phyloP scores from a whole-genome alignment of 495 filamentous ascomycete species.

The Penicillium ucsense region DNA sequence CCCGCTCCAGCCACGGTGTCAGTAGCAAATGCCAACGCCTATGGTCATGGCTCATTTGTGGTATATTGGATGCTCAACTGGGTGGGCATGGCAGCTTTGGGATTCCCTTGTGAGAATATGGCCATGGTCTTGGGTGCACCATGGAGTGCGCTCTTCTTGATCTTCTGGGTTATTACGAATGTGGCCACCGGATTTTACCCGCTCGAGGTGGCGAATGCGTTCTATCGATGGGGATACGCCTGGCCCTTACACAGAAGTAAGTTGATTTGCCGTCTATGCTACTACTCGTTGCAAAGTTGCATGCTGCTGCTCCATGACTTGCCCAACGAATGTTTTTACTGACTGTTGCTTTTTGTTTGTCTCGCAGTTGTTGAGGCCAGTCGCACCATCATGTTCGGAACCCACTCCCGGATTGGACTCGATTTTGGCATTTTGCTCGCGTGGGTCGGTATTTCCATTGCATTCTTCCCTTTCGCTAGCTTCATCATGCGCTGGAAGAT shows the following conservation, averaged over 20 bases:
- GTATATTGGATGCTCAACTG: constrained; percentile 73
- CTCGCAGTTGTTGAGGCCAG: constrained; percentile 50
- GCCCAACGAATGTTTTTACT: too few species aligned
- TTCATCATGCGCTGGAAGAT: constrained; percentile 51
- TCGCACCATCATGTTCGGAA: constrained; percentile 53
- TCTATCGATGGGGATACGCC: constrained; percentile 61
- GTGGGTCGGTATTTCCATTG: constrained; percentile 48
- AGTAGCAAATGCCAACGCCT: constrained; percentile 44
- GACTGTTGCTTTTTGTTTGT: constrained; percentile 5
- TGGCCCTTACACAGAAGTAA: constrained; percentile 60
- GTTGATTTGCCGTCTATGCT: constrained; percentile 4
- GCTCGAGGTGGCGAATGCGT: constrained; percentile 46
- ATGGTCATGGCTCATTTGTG: constrained; percentile 50
- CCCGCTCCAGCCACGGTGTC: constrained; percentile 34
- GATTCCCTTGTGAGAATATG: constrained; percentile 63
- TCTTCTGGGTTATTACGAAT: constrained; percentile 71
- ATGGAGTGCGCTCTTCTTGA: constrained; percentile 60
- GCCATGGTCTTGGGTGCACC: constrained; percentile 59
- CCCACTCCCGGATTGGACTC: constrained; percentile 51
- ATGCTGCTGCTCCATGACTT: too few species aligned
- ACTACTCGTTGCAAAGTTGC: too few species aligned
- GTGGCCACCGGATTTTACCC: constrained; percentile 56
- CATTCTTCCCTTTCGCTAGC: constrained; percentile 51
- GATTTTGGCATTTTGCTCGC: constrained; percentile 55
- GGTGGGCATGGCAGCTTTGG: constrained; percentile 58